A percentile compares a stretch with the other conserved stretches of the same genome.
Evolutionary conservation across 2,329 filamentous ascomycete genomes (phyloP).

Genomic region (Fusarium bactridioides): DNA sequence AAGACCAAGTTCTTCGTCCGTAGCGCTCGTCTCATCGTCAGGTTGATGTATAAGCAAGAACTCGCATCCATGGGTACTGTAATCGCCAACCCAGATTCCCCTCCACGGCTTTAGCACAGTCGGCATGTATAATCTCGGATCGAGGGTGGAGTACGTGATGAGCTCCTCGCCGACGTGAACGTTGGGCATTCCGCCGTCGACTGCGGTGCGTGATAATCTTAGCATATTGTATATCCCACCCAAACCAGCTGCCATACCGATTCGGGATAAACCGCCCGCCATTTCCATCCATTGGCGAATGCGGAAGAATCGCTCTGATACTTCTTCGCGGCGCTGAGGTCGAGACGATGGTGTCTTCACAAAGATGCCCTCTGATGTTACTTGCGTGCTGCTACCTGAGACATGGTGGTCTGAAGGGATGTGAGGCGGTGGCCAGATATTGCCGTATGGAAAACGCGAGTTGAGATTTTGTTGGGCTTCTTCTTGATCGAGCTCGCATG

Average conservation of each 20-base stretch:
- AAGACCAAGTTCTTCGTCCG: constrained; percentile 53
- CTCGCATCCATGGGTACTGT: constrained; percentile 86
- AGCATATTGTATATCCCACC: constrained; percentile 29
- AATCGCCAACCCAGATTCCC: constrained; percentile 93
- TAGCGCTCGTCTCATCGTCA: constrained; percentile 50
- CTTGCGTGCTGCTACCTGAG: constrained; percentile 39
- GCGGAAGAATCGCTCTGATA: constrained; percentile 76
- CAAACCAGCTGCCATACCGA: constrained; percentile 41
- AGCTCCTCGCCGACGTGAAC: constrained; percentile 63
- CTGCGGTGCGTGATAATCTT: constrained; percentile 20
- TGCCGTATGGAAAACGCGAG: constrained; percentile 53
- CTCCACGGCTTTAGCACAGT: constrained; percentile 82
- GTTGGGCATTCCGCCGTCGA: constrained; percentile 42
- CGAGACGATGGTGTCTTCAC: constrained; percentile 42
- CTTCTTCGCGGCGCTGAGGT: constrained; percentile 62
- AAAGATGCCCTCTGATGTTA: constrained; percentile 32
- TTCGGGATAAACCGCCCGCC: constrained; percentile 44
- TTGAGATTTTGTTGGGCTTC: constrained; percentile 44
- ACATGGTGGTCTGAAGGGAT: constrained; percentile 71
- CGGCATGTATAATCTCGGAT: constrained; percentile 79
- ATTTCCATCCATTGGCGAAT: constrained; percentile 81
- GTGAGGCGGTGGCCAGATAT: constrained; percentile 78
- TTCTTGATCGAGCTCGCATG: constrained; percentile 57
- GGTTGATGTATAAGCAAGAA: constrained; percentile 85
- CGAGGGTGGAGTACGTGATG: constrained; percentile 75